Base-by-base conservation (phyloP, 1,284 basidiomycete species). In the Exsudoporus floridanus region DNA sequence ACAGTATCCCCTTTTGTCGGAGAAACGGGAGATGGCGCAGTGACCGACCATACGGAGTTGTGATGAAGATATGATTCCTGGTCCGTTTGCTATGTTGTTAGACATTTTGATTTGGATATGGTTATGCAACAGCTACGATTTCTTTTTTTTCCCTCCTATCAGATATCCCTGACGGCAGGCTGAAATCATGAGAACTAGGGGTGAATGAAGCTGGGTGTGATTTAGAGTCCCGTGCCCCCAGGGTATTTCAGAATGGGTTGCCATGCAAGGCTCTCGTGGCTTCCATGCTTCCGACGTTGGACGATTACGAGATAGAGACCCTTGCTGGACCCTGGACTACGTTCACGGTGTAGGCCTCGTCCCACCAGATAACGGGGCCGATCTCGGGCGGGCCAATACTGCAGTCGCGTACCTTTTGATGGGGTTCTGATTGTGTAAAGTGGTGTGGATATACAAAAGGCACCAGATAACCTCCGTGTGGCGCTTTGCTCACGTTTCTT, bases 381-480 rank as follows among this genome's bases (percentile, higher is more conserved):
- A 55, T 43, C 41, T 16, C 18, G 23, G 43, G 19, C 30, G 19
- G 18, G 10, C 21, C 25, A 21, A 25, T 10, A 28, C 10, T 28
- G 30, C 30, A 14, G 12, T 18, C 43, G 47, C 30, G 41, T 46
- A 46, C 47, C 47, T 42, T n/a, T 12, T 5, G 8, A 8, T 21
- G 12, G 16, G 43, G 30, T 31, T 8, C 6, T 19, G 27, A 7
- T n/a, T 18, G 40, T 42, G 28, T 42, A 37, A 36, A 13, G 10
- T 34, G 14, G 14, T 19, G 14, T 21, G 28, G 36, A 27, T 31
- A 33, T 16, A 12, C 28, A 30, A 12, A 21, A 58, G 41, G 34
- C 28, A 52, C 63, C 25, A 59, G 61, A 67, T 66, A 57, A 36
- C 51, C 58, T 59, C 63, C 57, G 51, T 53, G 58, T 63, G 59